These are phyloP conservation scores for Irpex sp. DNA, from an alignment of 1,284 basidiomycete species.

Conservation along the genomic window DNA sequence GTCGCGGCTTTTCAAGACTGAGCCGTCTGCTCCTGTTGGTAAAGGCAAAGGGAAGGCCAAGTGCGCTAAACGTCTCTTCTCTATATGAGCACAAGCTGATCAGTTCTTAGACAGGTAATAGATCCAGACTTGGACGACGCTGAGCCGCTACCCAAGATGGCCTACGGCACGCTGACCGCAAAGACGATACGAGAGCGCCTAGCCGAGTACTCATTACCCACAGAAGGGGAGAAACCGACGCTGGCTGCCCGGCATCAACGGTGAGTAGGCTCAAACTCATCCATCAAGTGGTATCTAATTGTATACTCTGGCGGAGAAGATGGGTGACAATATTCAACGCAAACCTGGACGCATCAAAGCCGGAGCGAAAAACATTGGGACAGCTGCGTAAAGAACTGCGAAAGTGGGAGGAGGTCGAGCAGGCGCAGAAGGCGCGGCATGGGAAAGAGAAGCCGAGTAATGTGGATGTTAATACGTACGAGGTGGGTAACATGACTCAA, in stretches of 20 bases:
- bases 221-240: constrained; percentile 47
- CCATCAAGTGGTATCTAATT: too few relatives aligned
- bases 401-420: constrained; percentile 53
- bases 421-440: constrained; percentile 8
- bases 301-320: constrained; percentile 29
- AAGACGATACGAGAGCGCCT: constrained; percentile 59
- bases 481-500: constrained; percentile 33
- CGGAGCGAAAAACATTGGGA: constrained; percentile 41
- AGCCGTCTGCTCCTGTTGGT: constrained; percentile 6
- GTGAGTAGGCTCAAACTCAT: constrained; percentile 31
- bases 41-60: constrained; percentile 43
- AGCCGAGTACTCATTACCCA: constrained; percentile 43
- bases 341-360: constrained; percentile 57
- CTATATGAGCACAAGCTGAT: neutral
- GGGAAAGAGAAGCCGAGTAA: constrained; percentile 36
- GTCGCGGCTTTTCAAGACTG: constrained; percentile 45
- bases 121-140: constrained; percentile 27
- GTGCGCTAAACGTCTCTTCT: constrained; percentile 20
- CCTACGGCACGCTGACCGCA: constrained; percentile 63
- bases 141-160: constrained; percentile 57
- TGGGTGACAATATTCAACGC: constrained; percentile 70
- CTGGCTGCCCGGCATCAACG: constrained; percentile 57
- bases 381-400: constrained; percentile 52
- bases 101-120: constrained; percentile 5
- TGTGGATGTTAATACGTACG: constrained; percentile 33